phyloP scores from a whole-genome alignment of 192 early-diverging fungal genomes.

The Backusella mclennaniae region DNA sequence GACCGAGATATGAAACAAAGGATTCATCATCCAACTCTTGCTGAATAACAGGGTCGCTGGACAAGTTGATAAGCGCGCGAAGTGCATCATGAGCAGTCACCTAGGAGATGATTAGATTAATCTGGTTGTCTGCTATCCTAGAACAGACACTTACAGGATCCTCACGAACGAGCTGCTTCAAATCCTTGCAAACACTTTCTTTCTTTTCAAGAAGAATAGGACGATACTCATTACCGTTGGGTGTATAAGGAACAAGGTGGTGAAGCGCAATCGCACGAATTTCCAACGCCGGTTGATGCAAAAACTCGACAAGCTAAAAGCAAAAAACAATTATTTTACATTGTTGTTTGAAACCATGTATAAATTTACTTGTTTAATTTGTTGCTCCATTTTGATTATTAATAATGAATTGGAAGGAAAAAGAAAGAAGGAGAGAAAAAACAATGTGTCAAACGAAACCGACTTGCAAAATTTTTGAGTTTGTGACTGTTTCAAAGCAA shows the following conservation, averaged over 20 bases:
- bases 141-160: constrained; percentile 46
- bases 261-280: constrained; percentile 79
- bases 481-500: background rate
- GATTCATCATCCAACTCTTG: constrained; percentile 66
- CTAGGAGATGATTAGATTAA: constrained; percentile 34
- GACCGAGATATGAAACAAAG: constrained; percentile 67
- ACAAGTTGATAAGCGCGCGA: constrained; percentile 82
- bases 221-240: constrained; percentile 56
- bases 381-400: constrained; percentile 4
- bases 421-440: background rate
- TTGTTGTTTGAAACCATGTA: background rate
- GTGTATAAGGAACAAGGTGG: constrained; percentile 72
- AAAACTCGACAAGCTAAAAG: constrained; percentile 61
- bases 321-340: too few relatives aligned
- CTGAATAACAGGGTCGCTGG: constrained; percentile 61
- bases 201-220: constrained; percentile 58
- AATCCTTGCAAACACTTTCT: constrained; percentile 59
- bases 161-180: constrained; percentile 69
- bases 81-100: constrained; percentile 82
- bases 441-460: background rate
- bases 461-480: background rate
- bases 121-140: too few relatives aligned
- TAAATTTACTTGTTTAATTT: constrained; percentile 7
- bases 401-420: background rate
- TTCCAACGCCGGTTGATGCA: constrained; percentile 71